Base-by-base conservation (phyloP, 495 filamentous ascomycete species). In the Xylaria nigripes region DNA sequence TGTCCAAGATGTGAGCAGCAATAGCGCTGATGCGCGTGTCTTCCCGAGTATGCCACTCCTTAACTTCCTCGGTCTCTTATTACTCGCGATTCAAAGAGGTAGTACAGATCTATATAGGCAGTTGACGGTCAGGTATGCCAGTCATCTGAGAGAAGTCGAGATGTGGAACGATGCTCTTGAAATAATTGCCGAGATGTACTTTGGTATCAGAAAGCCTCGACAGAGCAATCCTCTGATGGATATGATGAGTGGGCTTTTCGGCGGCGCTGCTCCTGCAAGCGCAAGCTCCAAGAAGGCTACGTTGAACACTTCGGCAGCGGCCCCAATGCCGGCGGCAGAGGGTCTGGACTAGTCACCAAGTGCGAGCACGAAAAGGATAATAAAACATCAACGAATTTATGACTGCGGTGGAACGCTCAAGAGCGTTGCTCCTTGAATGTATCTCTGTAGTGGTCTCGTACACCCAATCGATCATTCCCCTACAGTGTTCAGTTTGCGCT, bases 211-310 rank as follows among this genome's bases (percentile, higher is more conserved):
- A 76, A 82, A 90, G 57, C 91, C 89, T 25, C 76, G 85, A 46
- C 87, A 92, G 71, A 84, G 84, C 40, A 96, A 96, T 65, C 90
- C 90, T 7, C 67, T 97, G 60, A 78, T 97, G 62, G 94, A 97
- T 61, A 97, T 99, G 90, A 95, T 97, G 90, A 87, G 90, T 3
- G 87, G 81, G 57, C 82, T 99, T 79, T 84, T 96, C 66, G 89
- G 90, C 6, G 90, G 89, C 48, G 82, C 76, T 58, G 70, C 68
- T 65, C 63, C 72, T 61, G 70, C 56, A 45, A 53, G 64, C 32
- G 61, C 66, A 25, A 65, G 59, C 68, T 50, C 73, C 13, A 71
- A 64, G 45, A 71, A 72, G 34, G 72, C 72, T 46, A 65, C 72
- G 7, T 51, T 72, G 19, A 69, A 74, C 47, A 69, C 71, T 53